Base-by-base conservation (phyloP, 129 eudicot genomes). In the Helianthus annuus region DNA sequence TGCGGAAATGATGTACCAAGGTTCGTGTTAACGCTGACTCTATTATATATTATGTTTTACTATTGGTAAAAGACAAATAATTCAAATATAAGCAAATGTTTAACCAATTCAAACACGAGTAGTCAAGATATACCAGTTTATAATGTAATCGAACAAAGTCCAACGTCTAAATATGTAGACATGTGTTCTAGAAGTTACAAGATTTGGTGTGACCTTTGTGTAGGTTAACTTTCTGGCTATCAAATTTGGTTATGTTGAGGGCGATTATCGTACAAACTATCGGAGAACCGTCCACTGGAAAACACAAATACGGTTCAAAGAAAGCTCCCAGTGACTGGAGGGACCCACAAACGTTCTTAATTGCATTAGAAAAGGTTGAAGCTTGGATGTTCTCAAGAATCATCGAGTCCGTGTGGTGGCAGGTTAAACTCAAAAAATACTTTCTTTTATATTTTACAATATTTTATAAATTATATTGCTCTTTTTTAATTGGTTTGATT, bases 1-100 rank as follows among this genome's bases (percentile, higher is more conserved):
- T 93, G 96, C 76, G 98, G 98, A 76, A 89, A 87, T 82, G 98
- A 93, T 81, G 96, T 89, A 64, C 86, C 98, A 54, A 93, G 98
- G 98, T 92, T 64, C 32, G 64, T 55, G 8, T 60, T 64, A 36
- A 7, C 16, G 58, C 56, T 51, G 16, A 55, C 53, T 55, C 38
- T 22, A 53, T 32, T 24, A 56, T 34, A 51, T 68, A 45, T 45
- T 64, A 39, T 27, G 59, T 27, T 14, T 68, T 40, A 13, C 13
- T 27, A n/a, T 32, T 32, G 36, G 2, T 32, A 32, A 32, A 32
- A 32, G 36, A 32, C 36, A 32, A 3, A 32, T 32, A 32, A 32
- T 32, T 32, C 4, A 32, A 32, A 32, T 32, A 1, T 2, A 32
- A 32, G 36, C 36, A 32, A 32, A 32, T 32, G 36, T 32, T 32